Base-by-base conservation (phyloP, 2,329 filamentous ascomycete genomes). In the Aspergillus terreus region DNA sequence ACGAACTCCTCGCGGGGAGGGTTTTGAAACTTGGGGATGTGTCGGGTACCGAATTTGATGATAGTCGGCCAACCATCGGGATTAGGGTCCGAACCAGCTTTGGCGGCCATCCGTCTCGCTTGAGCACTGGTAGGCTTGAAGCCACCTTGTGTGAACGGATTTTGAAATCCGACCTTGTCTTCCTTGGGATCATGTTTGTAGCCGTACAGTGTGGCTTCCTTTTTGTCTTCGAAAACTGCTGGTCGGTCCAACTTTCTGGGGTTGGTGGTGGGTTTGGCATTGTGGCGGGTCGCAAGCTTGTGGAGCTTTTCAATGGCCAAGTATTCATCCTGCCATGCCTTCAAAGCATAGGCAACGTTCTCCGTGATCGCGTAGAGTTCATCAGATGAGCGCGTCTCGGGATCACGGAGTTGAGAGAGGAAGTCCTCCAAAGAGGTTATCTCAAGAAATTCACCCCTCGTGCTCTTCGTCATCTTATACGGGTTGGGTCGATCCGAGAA, bases 171-270 rank as follows among this genome's bases (percentile, higher is more conserved):
- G 35, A 69, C 65, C 48, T 72, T 71, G 33, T 62, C 57, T 33
- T 68, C 66, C 58, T 79, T 79, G 0, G 78, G 66, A 54, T 82
- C 80, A 62, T 81, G 81, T 32, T 73, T 75, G 63, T 84, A 85
- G 50, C 80, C 79, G 61, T 85, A 85, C 0, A 85, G 68, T 51
- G 78, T 77, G 1, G 82, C 77, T 67, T 85, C 82, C 57, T 83
- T 83, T 65, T 78, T 78, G 57, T 82, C 82, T 60, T 83, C 81
- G 54, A 76, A 83, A 2, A 81, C 63, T n/a, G 71, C 66, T 4
- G 70, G 67, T 11, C 74, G 68, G 10, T 80, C 76, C 17, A 78
- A 72, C 55, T 81, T 80, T 53, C 80, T 78, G 3, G 78, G 75
- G 36, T 76, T 71, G 12, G 70, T 68, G 40, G 76, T 72, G 51